Evolutionary conservation across 257 asterid genomes (phyloP).

Genomic region (Ballota nigra): DNA sequence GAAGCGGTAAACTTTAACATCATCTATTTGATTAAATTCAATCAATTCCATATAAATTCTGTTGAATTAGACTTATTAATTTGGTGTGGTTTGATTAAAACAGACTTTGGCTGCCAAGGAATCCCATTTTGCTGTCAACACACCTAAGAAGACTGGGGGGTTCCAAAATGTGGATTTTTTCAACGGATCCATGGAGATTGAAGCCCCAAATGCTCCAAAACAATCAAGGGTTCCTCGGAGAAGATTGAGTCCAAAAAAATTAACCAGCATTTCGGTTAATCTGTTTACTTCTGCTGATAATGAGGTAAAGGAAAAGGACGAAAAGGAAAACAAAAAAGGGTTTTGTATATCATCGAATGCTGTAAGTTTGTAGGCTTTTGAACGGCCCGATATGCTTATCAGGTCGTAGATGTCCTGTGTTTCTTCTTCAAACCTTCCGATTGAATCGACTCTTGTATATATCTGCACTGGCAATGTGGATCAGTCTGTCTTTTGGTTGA

Average conservation of each 20-base stretch:
- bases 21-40: too few relatives aligned
- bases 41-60: neutral
- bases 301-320: conserved; percentile 32
- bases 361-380: neutral
- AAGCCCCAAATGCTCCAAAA: conserved; percentile 68
- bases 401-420: conserved; percentile 10
- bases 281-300: conserved; percentile 42
- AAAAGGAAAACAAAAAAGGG: neutral
- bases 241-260: conserved; percentile 40
- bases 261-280: conserved; percentile 53
- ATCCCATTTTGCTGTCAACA: conserved; percentile 57
- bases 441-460: conserved; percentile 27
- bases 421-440: conserved; percentile 42
- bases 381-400: conserved; percentile 17
- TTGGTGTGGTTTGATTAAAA: neutral
- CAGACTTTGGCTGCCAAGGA: conserved; percentile 69
- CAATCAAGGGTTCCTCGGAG: conserved; percentile 43
- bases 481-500: neutral
- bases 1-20: conserved; percentile 61
- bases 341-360: conserved; percentile 2
- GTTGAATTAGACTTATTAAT: conserved; percentile 2
- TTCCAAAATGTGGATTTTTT: conserved; percentile 25
- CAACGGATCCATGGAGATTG: conserved; percentile 30
- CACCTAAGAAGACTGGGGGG: conserved; percentile 55
- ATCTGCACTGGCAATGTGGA: conserved; percentile 16